Conservation (phyloP, 2,329 filamentous ascomycete genomes). For the Hortaea werneckii region DNA sequence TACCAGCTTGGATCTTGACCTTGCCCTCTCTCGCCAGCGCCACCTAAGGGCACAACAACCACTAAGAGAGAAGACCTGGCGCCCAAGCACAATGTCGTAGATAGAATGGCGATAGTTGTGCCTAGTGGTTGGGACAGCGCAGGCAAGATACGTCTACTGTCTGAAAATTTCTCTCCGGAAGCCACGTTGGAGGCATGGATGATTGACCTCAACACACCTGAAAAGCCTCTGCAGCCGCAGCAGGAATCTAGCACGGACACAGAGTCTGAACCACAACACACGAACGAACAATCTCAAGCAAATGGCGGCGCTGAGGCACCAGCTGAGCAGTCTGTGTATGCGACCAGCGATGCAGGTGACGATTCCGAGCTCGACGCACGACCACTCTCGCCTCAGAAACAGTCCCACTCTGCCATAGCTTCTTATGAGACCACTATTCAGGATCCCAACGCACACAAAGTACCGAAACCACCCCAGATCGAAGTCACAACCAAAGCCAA, state of each 20-base stretch:
- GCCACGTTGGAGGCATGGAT: slow-evolving; percentile 70
- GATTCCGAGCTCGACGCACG: slow-evolving; percentile 8
- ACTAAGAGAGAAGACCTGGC: slow-evolving; percentile 48
- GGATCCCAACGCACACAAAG: slow-evolving; percentile 23
- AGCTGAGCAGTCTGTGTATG: slow-evolving; percentile 18
- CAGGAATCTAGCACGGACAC: slow-evolving; percentile 31
- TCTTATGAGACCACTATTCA: slow-evolving; percentile 21
- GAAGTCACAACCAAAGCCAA: slow-evolving; percentile 24
- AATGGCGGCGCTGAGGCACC: slow-evolving; percentile 16
- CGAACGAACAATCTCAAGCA: slow-evolving; percentile 7
- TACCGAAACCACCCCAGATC: slow-evolving; percentile 18
- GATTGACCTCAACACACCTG: slow-evolving; percentile 14
- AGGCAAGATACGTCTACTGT: slow-evolving; percentile 88
- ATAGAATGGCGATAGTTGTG: slow-evolving; percentile 81
- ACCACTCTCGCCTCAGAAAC: slow-evolving; percentile 33
- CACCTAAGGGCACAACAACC: slow-evolving; percentile 51
- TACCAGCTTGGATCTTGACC: slow-evolving; percentile 56
- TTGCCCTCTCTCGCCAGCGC: slow-evolving; percentile 16
- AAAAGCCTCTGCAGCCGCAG: slow-evolving; percentile 46
- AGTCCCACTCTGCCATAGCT: slow-evolving; percentile 31
- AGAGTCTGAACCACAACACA: slow-evolving; percentile 19
- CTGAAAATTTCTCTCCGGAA: slow-evolving; percentile 89
- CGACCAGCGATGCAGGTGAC: slow-evolving; percentile 16
- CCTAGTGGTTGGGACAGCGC: slow-evolving; percentile 98
- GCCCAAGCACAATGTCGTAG: slow-evolving; percentile 50